Evolutionary conservation across 306 rosid genomes (phyloP), one percentile per base, ranked within the genome.

Genomic region (Castanea sativa): DNA sequence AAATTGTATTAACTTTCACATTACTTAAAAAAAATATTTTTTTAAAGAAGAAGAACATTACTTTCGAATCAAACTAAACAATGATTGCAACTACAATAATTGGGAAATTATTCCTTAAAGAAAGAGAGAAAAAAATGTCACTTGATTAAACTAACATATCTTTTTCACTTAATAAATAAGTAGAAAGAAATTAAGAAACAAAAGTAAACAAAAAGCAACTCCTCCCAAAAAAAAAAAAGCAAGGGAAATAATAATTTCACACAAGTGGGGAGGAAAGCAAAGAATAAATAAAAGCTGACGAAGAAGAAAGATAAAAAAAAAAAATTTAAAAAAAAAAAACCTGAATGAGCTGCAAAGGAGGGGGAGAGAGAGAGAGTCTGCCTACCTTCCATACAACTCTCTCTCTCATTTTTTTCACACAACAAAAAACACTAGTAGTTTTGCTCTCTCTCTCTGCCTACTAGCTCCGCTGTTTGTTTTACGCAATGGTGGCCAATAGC

Each of bases 401-500:
- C 45, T 8, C 45, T 18, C 8, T 74, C 59, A 12, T n/a, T 56
- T 20, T 56, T 56, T 20, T n/a, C 0, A 4, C 61, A 56, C 23
- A 18, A 38, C 43, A 38, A 7, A 23, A 12, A 10, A 23, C 3
- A 3, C 59, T 20, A 11, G 15, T 11, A 2, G 65, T 59, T 59
- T 58, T 59, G 14, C 13, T 16, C 3, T 6, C 11, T 6, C 9
- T 23, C 45, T 21, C 51, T 2, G 18, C 5, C 35, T 29, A 0
- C 2, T 10, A 20, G 63, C 20, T 12, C 5, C 5, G 51, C 2
- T 2, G 16, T 23, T n/a, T 11, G 45, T 15, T 2, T 25, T 75
- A 78, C 78, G 75, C 80, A 55, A 90, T 92, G 95, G 95, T 90
- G 77, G 93, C 75, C 12, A 91, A 83, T 87, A 81, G 79, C 78